Evolutionary conservation across 192 early-diverging fungal species (phyloP), one percentile per base, ranked within the genome.

Genomic region (Backusella australiensis): DNA sequence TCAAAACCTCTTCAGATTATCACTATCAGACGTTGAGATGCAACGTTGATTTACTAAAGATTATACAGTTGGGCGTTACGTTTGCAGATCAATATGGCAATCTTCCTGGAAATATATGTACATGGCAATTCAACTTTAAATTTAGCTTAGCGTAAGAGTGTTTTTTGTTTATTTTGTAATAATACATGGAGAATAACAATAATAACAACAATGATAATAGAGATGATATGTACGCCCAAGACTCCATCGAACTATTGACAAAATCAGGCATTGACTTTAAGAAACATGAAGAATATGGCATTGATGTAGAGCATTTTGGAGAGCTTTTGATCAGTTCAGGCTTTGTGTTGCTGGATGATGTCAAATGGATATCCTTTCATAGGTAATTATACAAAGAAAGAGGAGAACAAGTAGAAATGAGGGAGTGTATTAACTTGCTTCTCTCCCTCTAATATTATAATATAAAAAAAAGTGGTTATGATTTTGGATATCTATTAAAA

Each of bases 51-150:
- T 83, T 99, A 69, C 89, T 99, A 29, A 97, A 93, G 84, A 96
- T 99, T 67, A 99, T 99, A 78, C 98, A 99, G 81, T 89, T 99
- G 32, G 98, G 98, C n/a, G 89, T 98, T 23, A 97, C 96, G 6
- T 94, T 97, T 77, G 91, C 94, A 67, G 94, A 98, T 81, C 92
- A 91, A 76, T 74, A 92, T 34, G 98, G 98, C 69, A 92, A 95
- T 44, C 78, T 91, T 29, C 95, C 98, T 53, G 89, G 90, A 53
- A 94, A 93, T 73, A 91, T 90, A 15, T 94, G 93, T 81, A 96
- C 96, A 34, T 99, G 97, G 96, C 98, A 99, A 85, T 99, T 99
- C 85, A 98, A 99, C 89, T 99, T 99, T 88, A 96, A 94, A 80
- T 99, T 99, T 80, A 95, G 91, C 78, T 80, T 99, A 65, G 85